Evolutionary conservation across 768 basidiomycete genomes (phyloP).

Genomic region (Leccinum imitatum): DNA sequence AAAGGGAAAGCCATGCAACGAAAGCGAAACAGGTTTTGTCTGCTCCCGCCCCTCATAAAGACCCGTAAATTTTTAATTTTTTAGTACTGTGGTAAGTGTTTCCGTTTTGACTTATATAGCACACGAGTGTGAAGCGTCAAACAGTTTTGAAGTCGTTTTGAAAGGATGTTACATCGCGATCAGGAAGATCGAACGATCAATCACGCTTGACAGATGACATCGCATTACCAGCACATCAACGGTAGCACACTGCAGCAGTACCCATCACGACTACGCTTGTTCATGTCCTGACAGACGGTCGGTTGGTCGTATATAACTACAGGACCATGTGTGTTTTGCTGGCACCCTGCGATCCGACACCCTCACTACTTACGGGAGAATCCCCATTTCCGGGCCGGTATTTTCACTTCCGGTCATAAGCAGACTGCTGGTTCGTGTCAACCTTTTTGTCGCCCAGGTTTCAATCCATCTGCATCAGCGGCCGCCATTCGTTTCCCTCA

Average conservation of each 20-base stretch:
- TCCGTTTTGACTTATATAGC: not conserved
- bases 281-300: too few species aligned
- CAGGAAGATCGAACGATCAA: not conserved
- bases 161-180: not conserved
- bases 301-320: not conserved
- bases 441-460: not conserved
- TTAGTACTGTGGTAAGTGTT: not conserved
- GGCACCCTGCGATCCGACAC: not conserved
- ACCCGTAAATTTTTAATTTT: too few species aligned
- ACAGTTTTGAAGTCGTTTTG: not conserved
- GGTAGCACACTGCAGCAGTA: not conserved
- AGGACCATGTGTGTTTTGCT: not conserved
- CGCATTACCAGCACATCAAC: not conserved
- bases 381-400: not conserved
- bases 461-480: not conserved
- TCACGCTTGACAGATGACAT: not conserved
- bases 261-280: not conserved
- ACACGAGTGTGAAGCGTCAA: not conserved
- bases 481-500: not conserved
- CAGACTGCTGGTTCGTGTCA: not conserved
- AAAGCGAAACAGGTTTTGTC: too few species aligned
- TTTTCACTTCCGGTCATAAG: constrained; percentile 2
- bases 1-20: too few species aligned
- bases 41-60: too few species aligned
- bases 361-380: not conserved